Evolutionary conservation across 2,329 filamentous ascomycete genomes (phyloP).

Genomic region (Trichoderma atrobrunneum): DNA sequence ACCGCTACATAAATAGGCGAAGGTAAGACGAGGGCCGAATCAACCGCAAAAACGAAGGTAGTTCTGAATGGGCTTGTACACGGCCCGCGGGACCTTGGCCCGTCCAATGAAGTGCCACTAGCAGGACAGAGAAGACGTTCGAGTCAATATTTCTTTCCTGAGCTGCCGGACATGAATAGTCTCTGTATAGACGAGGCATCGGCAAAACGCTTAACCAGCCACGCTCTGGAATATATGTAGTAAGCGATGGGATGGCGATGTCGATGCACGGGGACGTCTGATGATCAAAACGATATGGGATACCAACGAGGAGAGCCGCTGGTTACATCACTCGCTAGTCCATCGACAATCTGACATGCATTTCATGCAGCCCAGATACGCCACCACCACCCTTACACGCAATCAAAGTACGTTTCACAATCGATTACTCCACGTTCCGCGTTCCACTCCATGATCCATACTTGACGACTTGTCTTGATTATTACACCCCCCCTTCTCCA

Average conservation of each 20-base stretch:
- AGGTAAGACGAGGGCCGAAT: not conserved
- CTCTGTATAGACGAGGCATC: not conserved
- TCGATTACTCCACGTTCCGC: not conserved
- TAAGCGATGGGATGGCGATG: not conserved
- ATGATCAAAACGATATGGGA: not conserved
- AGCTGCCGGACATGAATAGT: not conserved
- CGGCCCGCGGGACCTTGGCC: not conserved
- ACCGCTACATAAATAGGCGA: not conserved
- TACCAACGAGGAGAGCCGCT: not conserved
- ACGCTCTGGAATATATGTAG: not conserved
- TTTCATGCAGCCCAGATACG: constrained; percentile 4
- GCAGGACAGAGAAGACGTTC: not conserved
- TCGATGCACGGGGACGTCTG: not conserved
- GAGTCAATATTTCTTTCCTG: not conserved
- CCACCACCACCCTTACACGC: not conserved
- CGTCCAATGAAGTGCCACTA: not conserved
- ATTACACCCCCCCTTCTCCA: not conserved
- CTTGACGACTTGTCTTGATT: not conserved
- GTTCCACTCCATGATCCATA: not conserved
- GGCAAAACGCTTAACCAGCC: not conserved
- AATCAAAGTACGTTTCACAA: not conserved
- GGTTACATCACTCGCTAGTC: not conserved
- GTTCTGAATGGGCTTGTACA: not conserved
- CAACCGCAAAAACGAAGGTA: not conserved
- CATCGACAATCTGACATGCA: constrained; percentile 18